Evolutionary conservation across 2,329 filamentous ascomycete species (phyloP).

Genomic region (Sarocladium strictum): DNA sequence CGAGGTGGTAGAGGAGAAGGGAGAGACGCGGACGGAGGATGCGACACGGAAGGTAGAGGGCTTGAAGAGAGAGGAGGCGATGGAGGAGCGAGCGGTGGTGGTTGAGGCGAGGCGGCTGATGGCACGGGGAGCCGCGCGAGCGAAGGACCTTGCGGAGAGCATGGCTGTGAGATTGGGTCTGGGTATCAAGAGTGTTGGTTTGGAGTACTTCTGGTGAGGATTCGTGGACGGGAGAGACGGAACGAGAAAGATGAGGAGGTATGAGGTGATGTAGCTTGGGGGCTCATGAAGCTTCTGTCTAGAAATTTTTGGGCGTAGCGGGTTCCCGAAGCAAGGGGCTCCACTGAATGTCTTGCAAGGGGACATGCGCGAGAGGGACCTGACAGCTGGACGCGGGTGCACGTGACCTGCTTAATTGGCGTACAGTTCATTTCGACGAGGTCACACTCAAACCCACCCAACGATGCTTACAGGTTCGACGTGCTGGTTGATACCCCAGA

Average conservation of each 20-base stretch:
- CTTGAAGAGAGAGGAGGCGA: slow-evolving; percentile 26
- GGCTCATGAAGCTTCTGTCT: slow-evolving; percentile 6
- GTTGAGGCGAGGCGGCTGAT: slow-evolving; percentile 51
- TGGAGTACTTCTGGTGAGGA: background rate
- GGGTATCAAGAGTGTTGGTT: background rate
- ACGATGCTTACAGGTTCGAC: too few relatives aligned
- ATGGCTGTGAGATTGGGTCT: slow-evolving; percentile 33
- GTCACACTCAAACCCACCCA: too few relatives aligned
- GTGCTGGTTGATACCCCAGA: too few relatives aligned
- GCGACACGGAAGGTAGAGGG: slow-evolving; percentile 18
- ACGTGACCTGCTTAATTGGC: background rate
- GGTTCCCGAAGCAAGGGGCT: background rate
- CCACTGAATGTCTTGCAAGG: background rate
- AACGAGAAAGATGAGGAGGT: background rate
- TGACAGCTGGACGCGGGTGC: background rate
- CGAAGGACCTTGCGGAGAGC: slow-evolving; percentile 62
- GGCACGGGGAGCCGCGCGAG: slow-evolving; percentile 61
- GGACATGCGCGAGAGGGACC: background rate
- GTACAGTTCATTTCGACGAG: too few relatives aligned
- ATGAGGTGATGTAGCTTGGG: background rate
- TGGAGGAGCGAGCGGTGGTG: slow-evolving; percentile 38
- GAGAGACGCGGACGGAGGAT: slow-evolving; percentile 39
- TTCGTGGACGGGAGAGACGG: background rate
- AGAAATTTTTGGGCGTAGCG: slow-evolving; percentile 7
- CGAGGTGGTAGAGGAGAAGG: slow-evolving; percentile 39